Evolutionary conservation across 345 rosid genomes (phyloP).

Genomic region (Murraya paniculata): DNA sequence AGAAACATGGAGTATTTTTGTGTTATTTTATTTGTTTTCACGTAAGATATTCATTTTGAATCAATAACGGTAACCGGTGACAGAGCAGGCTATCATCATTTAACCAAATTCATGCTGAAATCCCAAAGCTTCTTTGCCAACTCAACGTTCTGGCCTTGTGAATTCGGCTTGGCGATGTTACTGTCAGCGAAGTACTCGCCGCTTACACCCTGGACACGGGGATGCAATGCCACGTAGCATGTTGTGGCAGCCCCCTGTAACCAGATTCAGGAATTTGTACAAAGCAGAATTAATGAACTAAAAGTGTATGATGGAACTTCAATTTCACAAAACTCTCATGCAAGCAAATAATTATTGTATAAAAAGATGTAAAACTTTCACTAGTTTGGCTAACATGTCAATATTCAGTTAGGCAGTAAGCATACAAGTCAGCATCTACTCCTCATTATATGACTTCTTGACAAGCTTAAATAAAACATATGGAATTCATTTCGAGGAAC

Average conservation of each 20-base stretch:
- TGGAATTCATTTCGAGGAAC: not conserved
- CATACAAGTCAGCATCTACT: not conserved
- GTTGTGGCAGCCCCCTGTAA: slow-evolving; percentile 63
- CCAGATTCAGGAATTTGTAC: not conserved
- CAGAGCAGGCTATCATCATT: slow-evolving; percentile 10
- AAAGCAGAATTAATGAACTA: not conserved
- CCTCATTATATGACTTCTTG: not conserved
- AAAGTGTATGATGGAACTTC: not conserved
- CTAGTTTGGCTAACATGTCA: too few relatives aligned
- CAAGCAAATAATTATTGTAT: not conserved
- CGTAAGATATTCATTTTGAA: not conserved
- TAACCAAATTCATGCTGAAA: slow-evolving; percentile 47
- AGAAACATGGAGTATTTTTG: not conserved
- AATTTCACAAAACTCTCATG: not conserved
- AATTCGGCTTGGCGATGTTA: slow-evolving; percentile 31
- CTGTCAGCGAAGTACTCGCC: slow-evolving; percentile 54
- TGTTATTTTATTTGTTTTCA: not conserved
- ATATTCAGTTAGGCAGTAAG: not conserved
- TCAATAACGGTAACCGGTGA: not conserved
- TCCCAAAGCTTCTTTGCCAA: slow-evolving; percentile 58
- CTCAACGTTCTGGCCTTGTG: slow-evolving; percentile 30
- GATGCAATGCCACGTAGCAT: slow-evolving; percentile 61
- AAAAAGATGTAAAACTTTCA: too few relatives aligned
- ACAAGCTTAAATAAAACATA: not conserved
- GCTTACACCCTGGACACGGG: slow-evolving; percentile 43